phyloP scores from a whole-genome alignment of 768 basidiomycete species.

The Boletus huronensis region DNA sequence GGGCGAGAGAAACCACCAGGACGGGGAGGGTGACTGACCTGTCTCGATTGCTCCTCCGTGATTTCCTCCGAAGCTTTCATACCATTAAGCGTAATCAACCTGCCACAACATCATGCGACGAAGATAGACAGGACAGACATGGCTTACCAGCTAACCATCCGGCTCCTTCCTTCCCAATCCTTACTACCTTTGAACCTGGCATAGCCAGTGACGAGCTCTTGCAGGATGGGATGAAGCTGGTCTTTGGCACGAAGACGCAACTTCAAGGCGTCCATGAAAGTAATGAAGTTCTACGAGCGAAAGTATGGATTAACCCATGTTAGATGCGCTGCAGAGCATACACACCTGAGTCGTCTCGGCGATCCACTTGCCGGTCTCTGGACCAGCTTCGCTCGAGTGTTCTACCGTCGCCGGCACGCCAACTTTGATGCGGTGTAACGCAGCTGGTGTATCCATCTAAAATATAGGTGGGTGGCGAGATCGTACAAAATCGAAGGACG shows the following conservation, averaged over 20 bases:
- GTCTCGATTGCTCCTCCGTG: slow-evolving; percentile 90
- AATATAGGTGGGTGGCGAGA: background rate
- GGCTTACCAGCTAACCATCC: slow-evolving; percentile 85
- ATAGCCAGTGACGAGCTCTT: slow-evolving; percentile 93
- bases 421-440: slow-evolving; percentile 82
- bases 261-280: slow-evolving; percentile 97
- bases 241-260: slow-evolving; percentile 94
- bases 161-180: slow-evolving; percentile 93
- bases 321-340: background rate
- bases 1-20: background rate
- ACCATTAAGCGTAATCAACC: slow-evolving; percentile 93
- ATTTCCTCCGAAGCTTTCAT: slow-evolving; percentile 98
- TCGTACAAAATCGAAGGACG: background rate
- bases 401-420: slow-evolving; percentile 97
- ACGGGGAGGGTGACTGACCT: slow-evolving; percentile 45
- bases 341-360: slow-evolving; percentile 93
- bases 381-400: slow-evolving; percentile 88
- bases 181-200: slow-evolving; percentile 92
- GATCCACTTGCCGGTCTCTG: slow-evolving; percentile 94
- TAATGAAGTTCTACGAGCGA: slow-evolving; percentile 82
- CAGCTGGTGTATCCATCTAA: slow-evolving; percentile 92
- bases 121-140: background rate
- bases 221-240: slow-evolving; percentile 89
- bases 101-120: slow-evolving; percentile 24
- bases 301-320: background rate